phyloP scores from a whole-genome alignment of 441 rosid species.

The Pelargonium australe region DNA sequence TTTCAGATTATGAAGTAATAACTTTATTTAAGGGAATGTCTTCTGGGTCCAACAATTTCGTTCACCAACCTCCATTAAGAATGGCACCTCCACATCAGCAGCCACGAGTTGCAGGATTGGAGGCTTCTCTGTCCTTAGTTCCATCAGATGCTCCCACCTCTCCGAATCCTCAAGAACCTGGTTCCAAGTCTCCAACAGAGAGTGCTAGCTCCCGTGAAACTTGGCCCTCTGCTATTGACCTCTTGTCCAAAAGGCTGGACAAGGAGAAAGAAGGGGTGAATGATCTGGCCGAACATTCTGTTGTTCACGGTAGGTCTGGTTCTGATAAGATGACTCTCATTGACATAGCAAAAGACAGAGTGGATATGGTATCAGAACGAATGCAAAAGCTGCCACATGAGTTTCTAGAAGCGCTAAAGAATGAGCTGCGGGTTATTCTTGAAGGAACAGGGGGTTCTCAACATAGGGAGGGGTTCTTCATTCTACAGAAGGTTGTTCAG shows the following conservation, averaged over 20 bases:
- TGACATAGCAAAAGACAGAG: conserved; percentile 5
- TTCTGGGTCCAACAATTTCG: not conserved
- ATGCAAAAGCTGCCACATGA: not conserved
- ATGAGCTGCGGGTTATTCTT: not conserved
- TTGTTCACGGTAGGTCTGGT: not conserved
- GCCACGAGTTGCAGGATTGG: not conserved
- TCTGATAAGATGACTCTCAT: not conserved
- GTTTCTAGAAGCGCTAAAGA: conserved; percentile 1
- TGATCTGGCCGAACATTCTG: not conserved
- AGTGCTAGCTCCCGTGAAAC: not conserved
- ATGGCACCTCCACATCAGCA: conserved; percentile 4
- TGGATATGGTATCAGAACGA: conserved; percentile 3
- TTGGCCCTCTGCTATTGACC: not conserved
- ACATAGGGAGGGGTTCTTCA: not conserved
- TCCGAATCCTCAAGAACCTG: not conserved
- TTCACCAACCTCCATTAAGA: not conserved
- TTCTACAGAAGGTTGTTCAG: conserved; percentile 4
- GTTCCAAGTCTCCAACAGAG: conserved; percentile 5
- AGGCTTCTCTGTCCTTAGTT: conserved; percentile 1
- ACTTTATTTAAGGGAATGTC: not conserved
- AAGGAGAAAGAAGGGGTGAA: not conserved
- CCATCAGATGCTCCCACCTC: not conserved
- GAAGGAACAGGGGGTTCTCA: conserved; percentile 6
- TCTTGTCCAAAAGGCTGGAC: not conserved
- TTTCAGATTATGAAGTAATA: not conserved